Evolutionary conservation across 441 rosid genomes (phyloP).

Genomic region (Eruca vesicaria): DNA sequence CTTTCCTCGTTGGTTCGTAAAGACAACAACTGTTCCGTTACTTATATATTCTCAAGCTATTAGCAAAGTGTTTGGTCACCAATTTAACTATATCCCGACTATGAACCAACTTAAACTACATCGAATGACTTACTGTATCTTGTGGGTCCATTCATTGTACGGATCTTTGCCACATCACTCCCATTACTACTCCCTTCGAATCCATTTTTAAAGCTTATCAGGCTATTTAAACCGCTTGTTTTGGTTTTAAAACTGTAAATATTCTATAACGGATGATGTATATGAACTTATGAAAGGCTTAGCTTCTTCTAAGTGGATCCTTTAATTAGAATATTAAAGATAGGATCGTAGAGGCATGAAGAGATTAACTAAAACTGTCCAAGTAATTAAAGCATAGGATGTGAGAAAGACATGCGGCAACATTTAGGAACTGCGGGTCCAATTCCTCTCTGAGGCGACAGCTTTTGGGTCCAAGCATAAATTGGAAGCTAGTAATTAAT

Average conservation of each 20-base stretch:
- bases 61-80: slow-evolving; percentile 27
- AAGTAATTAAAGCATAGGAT: slow-evolving; percentile 18
- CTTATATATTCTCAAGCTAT: slow-evolving; percentile 1
- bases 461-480: slow-evolving; percentile 19
- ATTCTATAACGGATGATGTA: not conserved
- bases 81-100: slow-evolving; percentile 6
- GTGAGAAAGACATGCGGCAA: slow-evolving; percentile 28
- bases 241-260: not conserved
- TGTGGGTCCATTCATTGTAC: slow-evolving; percentile 21
- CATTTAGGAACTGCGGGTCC: slow-evolving; percentile 13
- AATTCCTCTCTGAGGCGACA: not conserved
- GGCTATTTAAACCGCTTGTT: not conserved
- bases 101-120: not conserved
- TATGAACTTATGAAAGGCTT: not conserved
- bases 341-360: not conserved
- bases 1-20: slow-evolving; percentile 36
- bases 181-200: not conserved
- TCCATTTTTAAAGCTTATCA: not conserved
- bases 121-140: slow-evolving; percentile 16
- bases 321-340: slow-evolving; percentile 12
- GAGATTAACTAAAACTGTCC: not conserved
- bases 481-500: not conserved
- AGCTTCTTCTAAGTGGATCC: not conserved
- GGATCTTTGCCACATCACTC: not conserved
- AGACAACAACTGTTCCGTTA: slow-evolving; percentile 28